phyloP scores from a whole-genome alignment of 2,329 filamentous ascomycete species.

The Blastomyces parvus region DNA sequence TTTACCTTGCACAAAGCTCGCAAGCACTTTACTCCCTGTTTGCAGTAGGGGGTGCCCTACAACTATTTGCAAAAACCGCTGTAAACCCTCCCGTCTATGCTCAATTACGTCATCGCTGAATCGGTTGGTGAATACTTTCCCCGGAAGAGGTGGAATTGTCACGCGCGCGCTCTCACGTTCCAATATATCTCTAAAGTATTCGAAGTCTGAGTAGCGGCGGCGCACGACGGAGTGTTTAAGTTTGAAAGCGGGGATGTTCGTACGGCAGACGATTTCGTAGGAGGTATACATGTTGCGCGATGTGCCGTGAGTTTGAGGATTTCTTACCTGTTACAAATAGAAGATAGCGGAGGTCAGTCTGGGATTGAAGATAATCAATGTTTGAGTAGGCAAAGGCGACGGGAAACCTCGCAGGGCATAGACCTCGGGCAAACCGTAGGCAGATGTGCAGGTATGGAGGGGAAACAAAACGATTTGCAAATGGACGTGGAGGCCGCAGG shows the following conservation, averaged over 20 bases:
- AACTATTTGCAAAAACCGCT: conserved; percentile 95
- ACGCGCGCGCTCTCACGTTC: conserved; percentile 91
- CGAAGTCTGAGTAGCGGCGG: conserved; percentile 93
- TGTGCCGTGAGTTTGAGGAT: conserved; percentile 88
- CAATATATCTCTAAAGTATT: conserved; percentile 96
- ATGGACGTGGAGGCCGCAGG: not conserved
- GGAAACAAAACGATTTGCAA: not conserved
- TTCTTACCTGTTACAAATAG: conserved; percentile 58
- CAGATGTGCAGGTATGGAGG: not conserved
- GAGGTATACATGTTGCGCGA: conserved; percentile 96
- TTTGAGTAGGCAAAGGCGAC: not conserved
- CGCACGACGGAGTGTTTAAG: conserved; percentile 79
- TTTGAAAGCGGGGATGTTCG: conserved; percentile 99
- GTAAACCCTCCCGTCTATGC: conserved; percentile 77
- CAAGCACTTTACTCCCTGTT: conserved; percentile 93
- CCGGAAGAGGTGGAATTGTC: conserved; percentile 88
- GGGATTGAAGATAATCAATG: not conserved
- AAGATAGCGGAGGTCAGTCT: conserved; percentile 15
- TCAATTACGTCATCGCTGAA: conserved; percentile 99
- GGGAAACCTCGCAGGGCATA: not conserved
- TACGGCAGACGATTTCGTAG: conserved; percentile 95
- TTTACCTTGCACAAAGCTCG: conserved; percentile 90
- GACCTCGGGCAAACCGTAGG: not conserved
- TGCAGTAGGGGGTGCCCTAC: conserved; percentile 93
- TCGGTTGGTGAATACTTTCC: conserved; percentile 95